Evolutionary conservation across 306 rosid species (phyloP), one percentile per base, ranked within the genome.

Genomic region (Lathyrus oleraceus): DNA sequence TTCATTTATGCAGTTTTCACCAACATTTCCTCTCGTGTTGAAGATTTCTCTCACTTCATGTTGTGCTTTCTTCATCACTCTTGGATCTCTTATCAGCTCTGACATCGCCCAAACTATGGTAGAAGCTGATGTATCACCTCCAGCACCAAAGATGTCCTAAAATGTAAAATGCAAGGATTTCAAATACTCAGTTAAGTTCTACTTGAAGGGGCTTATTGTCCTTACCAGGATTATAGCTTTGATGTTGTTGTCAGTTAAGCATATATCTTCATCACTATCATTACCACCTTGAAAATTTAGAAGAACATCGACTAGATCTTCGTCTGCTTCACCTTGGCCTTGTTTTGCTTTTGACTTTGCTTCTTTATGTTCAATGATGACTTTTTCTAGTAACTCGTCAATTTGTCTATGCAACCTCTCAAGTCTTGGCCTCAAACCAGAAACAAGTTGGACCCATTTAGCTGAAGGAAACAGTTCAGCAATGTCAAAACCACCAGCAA

Each of bases 391-490:
- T 74, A 74, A 28, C 8, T n/a, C 27, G 20, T 74, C 78, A 19
- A 20, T 10, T 56, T 20, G 16, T 19, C n/a, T 14, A 4, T 52
- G 69, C 35, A 69, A 20, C 32, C 3, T 67, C 74, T 84, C 83
- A 67, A 81, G 42, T 62, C 68, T 72, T 14, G 60, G 32, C 39
- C 67, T 70, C 40, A 68, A 27, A 2, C 85, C 83, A 23, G 73
- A 67, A 51, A 74, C 11, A n/a, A 2, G 23, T 65, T 71, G 67
- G 57, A 66, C 68, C 78, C 78, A 65, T 54, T 30, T 57, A 62
- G 49, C 59, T 1, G 85, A 85, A 57, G 85, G 85, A 65, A 77
- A 85, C 38, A 82, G 7, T 58, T 80, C 78, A 3, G 27, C 76
- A 10, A 79, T 17, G 47, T 14, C 12, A 19, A 82, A 77, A 8